A percentile compares a stretch with the other conserved stretches of the same genome.
Evolutionary conservation across 345 rosid genomes (phyloP).

Genomic region (Rhodomyrtus tomentosa): DNA sequence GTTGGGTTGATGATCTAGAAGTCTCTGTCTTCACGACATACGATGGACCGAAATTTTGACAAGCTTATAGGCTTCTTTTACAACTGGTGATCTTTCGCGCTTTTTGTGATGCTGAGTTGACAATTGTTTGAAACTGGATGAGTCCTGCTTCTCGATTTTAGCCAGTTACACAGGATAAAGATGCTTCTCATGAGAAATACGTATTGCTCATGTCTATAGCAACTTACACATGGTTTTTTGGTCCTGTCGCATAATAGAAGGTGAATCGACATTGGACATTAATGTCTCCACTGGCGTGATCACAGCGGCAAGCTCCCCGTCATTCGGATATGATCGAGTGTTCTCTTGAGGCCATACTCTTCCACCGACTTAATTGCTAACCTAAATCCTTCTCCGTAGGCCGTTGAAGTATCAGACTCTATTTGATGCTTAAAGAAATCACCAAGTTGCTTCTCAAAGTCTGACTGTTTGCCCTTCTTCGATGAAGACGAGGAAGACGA

Average conservation of each 20-base stretch:
- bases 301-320: constrained; percentile 75
- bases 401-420: constrained; percentile 64
- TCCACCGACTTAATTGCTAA: constrained; percentile 61
- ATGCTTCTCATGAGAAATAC: no score
- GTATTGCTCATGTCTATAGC: neutral
- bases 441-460: constrained; percentile 90
- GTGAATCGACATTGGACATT: neutral
- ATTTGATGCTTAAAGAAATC: constrained; percentile 89
- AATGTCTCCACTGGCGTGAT: neutral
- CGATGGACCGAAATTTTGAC: no score
- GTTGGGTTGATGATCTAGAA: no score
- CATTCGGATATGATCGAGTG: constrained; percentile 76
- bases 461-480: constrained; percentile 81
- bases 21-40: no score
- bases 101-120: no score
- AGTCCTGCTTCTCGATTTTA: no score
- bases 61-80: no score
- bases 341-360: constrained; percentile 54
- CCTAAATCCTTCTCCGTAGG: constrained; percentile 92
- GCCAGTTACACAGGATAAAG: no score
- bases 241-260: neutral
- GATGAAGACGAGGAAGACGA: constrained; percentile 22
- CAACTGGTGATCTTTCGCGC: no score
- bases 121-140: no score
- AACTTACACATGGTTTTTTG: neutral